Base-by-base conservation (phyloP, 169 alveolate genomes). In the Eimeria sp. region DNA sequence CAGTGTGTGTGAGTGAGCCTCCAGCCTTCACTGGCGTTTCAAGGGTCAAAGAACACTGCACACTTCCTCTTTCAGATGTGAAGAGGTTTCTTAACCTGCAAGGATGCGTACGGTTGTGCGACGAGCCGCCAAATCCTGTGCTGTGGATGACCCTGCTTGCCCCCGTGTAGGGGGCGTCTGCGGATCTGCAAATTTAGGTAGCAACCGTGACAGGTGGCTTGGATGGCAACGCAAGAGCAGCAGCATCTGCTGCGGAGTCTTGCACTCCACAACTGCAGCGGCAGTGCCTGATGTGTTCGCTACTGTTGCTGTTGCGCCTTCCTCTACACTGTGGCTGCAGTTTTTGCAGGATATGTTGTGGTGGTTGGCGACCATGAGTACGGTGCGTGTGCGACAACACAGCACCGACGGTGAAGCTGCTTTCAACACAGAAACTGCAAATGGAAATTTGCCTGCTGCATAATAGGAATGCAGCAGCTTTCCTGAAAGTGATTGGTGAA, bases 261-360 rank as follows among this genome's bases (percentile, higher is more conserved):
- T 23, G 58, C 6, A 30, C 58, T n/a, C 40, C 37, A 37, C 77
- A 58, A 56, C 54, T 83, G 54, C 60, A 58, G 60, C 68, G 90
- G 58, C 58, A 83, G 58, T 37, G 58, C 23, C 90, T 77, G 4
- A 43, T 56, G 90, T 60, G 10, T 83, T 58, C 37, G 54, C 76
- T 30, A 25, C 90, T 58, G 77, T 58, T 56, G 90, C 90, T n/a
- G 33, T 10, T 83, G 90, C 90, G 2, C n/a, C 76, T 13, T 60
- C 77, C 25, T 25, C 71, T 13, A 56, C 40, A 37, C 14, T 60
- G 8, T 23, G 58, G 74, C 77, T 83, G 76, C 90, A 37, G 71
- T 77, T 83, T 37, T 40, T 83, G 58, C 77, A 83, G 72, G 90
- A 83, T 16, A 77, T 76, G 30, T 33, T 83, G 77, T 83, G 90